Conservation (phyloP, 805 yeast genomes). For the Ascoidea asiatica region DNA sequence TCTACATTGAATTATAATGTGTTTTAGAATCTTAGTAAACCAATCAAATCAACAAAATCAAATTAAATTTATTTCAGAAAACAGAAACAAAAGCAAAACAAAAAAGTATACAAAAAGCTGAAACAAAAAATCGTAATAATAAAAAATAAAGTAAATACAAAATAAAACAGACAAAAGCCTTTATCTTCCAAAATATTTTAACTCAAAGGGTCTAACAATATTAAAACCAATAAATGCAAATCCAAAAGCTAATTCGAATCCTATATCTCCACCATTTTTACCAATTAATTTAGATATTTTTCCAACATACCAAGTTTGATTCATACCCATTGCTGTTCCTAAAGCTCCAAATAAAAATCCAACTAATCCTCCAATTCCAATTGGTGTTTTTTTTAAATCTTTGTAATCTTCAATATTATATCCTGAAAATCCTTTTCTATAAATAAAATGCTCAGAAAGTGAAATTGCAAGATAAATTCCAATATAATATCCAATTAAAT, state of each 20-base stretch:
- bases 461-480: conserved; percentile 71
- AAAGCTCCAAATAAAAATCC: conserved; percentile 77
- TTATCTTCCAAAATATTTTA: conserved; percentile 42
- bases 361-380: conserved; percentile 67
- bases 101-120: too few relatives aligned
- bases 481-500: conserved; percentile 81
- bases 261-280: conserved; percentile 62
- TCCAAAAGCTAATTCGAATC: conserved; percentile 63
- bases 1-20: too few relatives aligned
- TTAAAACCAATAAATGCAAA: conserved; percentile 58
- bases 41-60: too few relatives aligned
- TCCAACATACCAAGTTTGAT: conserved; percentile 75
- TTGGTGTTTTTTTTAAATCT: conserved; percentile 45
- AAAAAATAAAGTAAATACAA: too few relatives aligned
- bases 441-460: conserved; percentile 74
- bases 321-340: conserved; percentile 82
- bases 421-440: conserved; percentile 45
- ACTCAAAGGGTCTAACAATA: conserved; percentile 49
- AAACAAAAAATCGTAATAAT: too few relatives aligned
- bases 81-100: conserved; percentile 6
- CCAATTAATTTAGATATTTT: conserved; percentile 52
- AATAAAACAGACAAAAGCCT: too few relatives aligned
- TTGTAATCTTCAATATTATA: conserved; percentile 55
- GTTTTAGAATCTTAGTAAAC: too few relatives aligned
- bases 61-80: too few relatives aligned